Percentiles rank a stretch among this genome's conserved stretches.
Evolutionary conservation across 176 grass and related monocot species (phyloP).

Genomic region (Hordeum marinum): DNA sequence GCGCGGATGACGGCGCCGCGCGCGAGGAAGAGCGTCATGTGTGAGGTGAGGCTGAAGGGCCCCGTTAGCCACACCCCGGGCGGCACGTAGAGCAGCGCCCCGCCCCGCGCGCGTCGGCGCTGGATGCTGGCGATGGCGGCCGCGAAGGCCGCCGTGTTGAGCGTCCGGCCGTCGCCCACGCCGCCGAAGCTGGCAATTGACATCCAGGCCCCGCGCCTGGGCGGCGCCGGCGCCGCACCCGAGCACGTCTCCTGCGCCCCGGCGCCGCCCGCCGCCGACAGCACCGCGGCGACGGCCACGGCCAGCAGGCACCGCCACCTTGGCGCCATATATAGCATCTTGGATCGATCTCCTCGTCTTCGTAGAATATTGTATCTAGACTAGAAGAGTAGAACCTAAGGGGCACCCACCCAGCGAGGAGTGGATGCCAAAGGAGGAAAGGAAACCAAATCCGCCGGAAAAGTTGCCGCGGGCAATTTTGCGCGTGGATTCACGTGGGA

Average conservation of each 20-base stretch:
- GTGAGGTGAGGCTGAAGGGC: constrained; percentile 80
- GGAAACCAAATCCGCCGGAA: neutral
- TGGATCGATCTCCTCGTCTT: neutral
- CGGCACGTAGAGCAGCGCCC: constrained; percentile 65
- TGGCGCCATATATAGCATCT: neutral
- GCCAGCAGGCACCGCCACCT: neutral
- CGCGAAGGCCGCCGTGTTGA: constrained; percentile 55
- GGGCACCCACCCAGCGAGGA: neutral
- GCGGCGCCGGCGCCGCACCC: constrained; percentile 34
- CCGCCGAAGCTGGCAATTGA: constrained; percentile 69
- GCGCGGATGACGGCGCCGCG: constrained; percentile 63
- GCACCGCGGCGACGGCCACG: neutral
- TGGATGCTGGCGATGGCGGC: constrained; percentile 41
- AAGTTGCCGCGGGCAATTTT: neutral
- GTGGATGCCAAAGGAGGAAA: neutral
- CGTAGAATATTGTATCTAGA: neutral
- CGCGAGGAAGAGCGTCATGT: constrained; percentile 85
- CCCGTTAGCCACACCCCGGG: constrained; percentile 77
- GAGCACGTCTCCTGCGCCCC: constrained; percentile 52
- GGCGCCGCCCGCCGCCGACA: neutral
- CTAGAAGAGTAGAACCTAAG: neutral
- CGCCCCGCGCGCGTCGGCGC: constrained; percentile 39
- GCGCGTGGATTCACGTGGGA: constrained; percentile 40
- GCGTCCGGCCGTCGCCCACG: constrained; percentile 52
- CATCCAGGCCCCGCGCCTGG: constrained; percentile 51